Base-by-base conservation (phyloP, 768 basidiomycete species). In the Leccinum subtestaceum region DNA sequence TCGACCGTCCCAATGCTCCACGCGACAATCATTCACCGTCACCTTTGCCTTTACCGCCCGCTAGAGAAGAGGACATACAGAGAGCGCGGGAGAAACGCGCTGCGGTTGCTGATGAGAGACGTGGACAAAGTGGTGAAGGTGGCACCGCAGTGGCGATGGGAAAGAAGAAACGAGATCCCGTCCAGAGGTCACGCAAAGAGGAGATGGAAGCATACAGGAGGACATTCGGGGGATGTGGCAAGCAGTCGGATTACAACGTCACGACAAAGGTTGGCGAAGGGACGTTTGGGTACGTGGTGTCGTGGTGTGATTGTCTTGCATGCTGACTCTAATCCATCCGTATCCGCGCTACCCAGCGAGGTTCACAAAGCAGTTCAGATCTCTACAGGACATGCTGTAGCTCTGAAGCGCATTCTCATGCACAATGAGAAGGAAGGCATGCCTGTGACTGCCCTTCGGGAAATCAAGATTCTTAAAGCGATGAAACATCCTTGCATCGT, bases 401-500 rank as follows among this genome's bases (percentile, higher is more conserved):
- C 96, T 7, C 76, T 98, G 52, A 98, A 98, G 74, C 87, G 95
- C 53, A 95, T 98, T 64, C 79, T 98, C 56, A 93, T 97, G 85
- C 95, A 97, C 71, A 94, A 95, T 69, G 93, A 95, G 74, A 91
- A 92, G 65, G 96, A 97, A 73, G 96, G 96, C 56, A 93, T 98
- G 81, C 94, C 96, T 1, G 92, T 98, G 21, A 98, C 97, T 8
- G 95, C 97, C 10, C 78, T 98, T 9, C 87, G 97, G 11, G 97
- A 99, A 76, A 98, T 98, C 75, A 95, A 95, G 71, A 94, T 98
- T 58, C 78, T 99, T 62, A 98, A 98, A 72, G 84, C 87, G 5
- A 79, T 99, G 60, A 83, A 85, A 45, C 96, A 99, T 66, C 81
- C 87, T 0, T 89, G 88, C 65, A 85, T 98, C 52, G 87, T 99